Conservation (phyloP, 1,284 basidiomycete species). For the Apiotrichum mycotoxinovorans region DNA sequence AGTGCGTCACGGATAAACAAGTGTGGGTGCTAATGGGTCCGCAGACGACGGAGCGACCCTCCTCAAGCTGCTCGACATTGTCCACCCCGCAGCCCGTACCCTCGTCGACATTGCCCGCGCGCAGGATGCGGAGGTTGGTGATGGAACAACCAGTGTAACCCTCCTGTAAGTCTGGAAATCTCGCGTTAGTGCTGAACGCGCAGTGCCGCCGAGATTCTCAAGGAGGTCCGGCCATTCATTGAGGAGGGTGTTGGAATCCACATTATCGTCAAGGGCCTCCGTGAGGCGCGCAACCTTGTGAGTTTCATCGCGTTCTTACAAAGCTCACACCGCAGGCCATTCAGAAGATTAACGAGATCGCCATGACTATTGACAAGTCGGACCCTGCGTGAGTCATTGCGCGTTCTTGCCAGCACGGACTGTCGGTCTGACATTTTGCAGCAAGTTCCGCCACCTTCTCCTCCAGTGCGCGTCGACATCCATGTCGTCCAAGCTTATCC, state of each 20-base stretch:
- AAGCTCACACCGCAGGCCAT: slow-evolving; percentile 60
- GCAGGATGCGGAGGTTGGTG: slow-evolving; percentile 97
- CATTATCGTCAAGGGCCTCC: slow-evolving; percentile 95
- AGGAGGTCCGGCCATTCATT: slow-evolving; percentile 85
- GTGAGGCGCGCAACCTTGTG: slow-evolving; percentile 82
- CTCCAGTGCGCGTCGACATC: slow-evolving; percentile 96
- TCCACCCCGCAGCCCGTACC: slow-evolving; percentile 94
- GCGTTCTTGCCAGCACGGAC: neutral
- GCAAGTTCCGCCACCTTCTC: slow-evolving; percentile 87
- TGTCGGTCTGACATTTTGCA: slow-evolving; percentile 43
- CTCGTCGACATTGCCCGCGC: slow-evolving; percentile 96
- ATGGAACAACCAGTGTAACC: slow-evolving; percentile 95
- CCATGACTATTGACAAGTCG: slow-evolving; percentile 84
- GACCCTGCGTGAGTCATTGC: slow-evolving; percentile 69
- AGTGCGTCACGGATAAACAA: slow-evolving; percentile 46
- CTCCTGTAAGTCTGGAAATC: slow-evolving; percentile 55
- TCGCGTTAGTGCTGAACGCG: neutral
- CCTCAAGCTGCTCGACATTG: slow-evolving; percentile 92
- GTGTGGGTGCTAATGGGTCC: slow-evolving; percentile 8
- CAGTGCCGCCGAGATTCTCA: slow-evolving; percentile 83
- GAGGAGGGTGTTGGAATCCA: slow-evolving; percentile 98
- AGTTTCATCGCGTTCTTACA: slow-evolving; percentile 30
- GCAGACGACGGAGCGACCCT: slow-evolving; percentile 92
- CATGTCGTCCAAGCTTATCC: slow-evolving; percentile 99
- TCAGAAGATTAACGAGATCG: slow-evolving; percentile 82